Conservation (phyloP, 495 filamentous ascomycete genomes). For the Penicillium pulvis region DNA sequence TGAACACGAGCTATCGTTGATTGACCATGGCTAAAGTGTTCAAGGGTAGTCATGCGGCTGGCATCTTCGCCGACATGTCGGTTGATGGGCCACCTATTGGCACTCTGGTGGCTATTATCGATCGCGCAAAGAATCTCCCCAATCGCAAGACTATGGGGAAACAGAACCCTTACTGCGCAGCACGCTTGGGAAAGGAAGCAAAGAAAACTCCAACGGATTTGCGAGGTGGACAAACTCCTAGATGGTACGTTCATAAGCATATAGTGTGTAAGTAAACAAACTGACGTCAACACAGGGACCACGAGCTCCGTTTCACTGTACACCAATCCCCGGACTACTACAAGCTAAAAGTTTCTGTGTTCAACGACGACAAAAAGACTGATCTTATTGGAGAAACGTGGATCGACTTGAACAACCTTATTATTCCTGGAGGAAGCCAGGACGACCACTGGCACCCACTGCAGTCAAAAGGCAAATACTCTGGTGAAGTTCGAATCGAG, state of each 20-base stretch:
- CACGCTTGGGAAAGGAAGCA: constrained; percentile 91
- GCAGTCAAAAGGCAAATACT: constrained; percentile 87
- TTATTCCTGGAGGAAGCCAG: constrained; percentile 85
- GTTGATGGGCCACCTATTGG: constrained; percentile 94
- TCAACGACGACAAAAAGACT: constrained; percentile 97
- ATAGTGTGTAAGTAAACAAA: constrained; percentile 1
- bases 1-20: not conserved
- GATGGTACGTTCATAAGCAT: constrained; percentile 68
- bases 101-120: constrained; percentile 87
- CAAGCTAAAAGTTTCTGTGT: constrained; percentile 89
- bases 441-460: constrained; percentile 90
- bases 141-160: constrained; percentile 97
- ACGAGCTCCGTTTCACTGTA: constrained; percentile 93
- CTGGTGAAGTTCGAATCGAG: constrained; percentile 91
- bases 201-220: constrained; percentile 97
- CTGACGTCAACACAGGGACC: constrained; percentile 68
- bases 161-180: constrained; percentile 96
- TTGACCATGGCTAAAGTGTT: constrained; percentile 36
- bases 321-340: constrained; percentile 96
- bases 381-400: constrained; percentile 94
- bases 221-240: constrained; percentile 91
- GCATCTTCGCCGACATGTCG: constrained; percentile 94
- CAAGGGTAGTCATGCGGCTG: constrained; percentile 71
- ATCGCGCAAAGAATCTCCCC: constrained; percentile 92
- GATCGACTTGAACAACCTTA: constrained; percentile 77